A percentile compares a stretch with the other conserved stretches of the same genome.
Conservation (phyloP, 1,284 basidiomycete species). For the Cryptococcus sp. region DNA sequence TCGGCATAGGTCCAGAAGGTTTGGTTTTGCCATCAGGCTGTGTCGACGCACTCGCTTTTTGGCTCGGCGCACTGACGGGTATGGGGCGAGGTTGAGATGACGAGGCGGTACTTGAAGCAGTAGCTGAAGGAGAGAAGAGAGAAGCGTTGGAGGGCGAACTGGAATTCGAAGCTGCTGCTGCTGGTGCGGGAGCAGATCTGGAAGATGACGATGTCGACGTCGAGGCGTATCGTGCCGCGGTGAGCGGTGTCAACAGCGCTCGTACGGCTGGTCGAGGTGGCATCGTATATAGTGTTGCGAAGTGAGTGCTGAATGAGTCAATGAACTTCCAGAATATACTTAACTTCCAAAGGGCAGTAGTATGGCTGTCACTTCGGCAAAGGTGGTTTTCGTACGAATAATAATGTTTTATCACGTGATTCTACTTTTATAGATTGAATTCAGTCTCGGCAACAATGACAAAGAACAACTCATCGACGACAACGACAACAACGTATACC, state of each 20-base stretch:
- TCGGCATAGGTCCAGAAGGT: constrained; percentile 16
- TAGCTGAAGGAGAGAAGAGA: neutral
- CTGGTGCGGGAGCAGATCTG: neutral
- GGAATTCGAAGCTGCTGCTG: constrained; percentile 1
- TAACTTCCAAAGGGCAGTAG: too few relatives aligned
- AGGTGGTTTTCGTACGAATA: neutral
- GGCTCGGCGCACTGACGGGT: neutral
- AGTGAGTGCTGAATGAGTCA: neutral
- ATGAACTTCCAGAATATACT: too few relatives aligned
- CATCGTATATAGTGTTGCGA: neutral
- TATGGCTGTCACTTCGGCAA: too few relatives aligned
- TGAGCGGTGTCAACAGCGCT: neutral
- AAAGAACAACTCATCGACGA: neutral
- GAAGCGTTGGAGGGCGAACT: neutral
- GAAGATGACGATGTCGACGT: neutral
- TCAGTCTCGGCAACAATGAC: neutral
- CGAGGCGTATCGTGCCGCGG: neutral
- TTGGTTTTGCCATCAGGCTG: neutral
- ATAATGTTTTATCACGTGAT: neutral
- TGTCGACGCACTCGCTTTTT: neutral
- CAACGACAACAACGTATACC: neutral
- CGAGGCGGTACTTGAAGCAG: neutral
- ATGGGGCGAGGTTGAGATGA: neutral
- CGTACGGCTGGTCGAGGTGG: constrained; percentile 2
- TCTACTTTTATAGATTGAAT: neutral